Evolutionary conservation across 495 filamentous ascomycete species (phyloP).

Genomic region (Daldinia vernicosa): DNA sequence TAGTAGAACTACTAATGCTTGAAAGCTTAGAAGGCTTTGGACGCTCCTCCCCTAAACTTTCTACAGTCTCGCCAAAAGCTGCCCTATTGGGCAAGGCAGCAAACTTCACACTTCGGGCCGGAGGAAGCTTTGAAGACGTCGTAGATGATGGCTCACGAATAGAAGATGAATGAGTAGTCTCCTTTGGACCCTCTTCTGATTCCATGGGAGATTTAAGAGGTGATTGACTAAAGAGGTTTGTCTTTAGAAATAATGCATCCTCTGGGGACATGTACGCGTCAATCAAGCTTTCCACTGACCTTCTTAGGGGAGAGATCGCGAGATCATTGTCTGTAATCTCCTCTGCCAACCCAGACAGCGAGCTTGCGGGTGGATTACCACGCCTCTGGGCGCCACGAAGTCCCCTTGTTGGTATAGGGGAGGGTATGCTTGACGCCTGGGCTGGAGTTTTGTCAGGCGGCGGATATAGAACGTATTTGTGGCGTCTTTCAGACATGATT

Average conservation of each 20-base stretch:
- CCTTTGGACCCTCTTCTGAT: not conserved
- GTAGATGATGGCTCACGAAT: not conserved
- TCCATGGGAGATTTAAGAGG: not conserved
- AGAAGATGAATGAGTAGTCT: not conserved
- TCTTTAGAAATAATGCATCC: not conserved
- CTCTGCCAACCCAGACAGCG: not conserved
- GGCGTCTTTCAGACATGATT: constrained; percentile 1
- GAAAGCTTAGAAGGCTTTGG: not conserved
- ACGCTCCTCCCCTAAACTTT: not conserved
- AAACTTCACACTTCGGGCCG: not conserved
- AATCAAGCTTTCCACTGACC: constrained; percentile 3
- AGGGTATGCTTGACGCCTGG: not conserved
- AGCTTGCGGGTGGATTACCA: not conserved
- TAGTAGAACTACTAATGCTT: not conserved
- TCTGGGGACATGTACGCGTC: not conserved
- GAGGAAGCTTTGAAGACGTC: not conserved
- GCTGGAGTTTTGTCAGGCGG: too few relatives aligned
- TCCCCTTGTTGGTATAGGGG: not conserved
- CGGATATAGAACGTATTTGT: not conserved
- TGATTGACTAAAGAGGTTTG: not conserved
- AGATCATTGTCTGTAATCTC: not conserved
- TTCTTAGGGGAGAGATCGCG: not conserved
- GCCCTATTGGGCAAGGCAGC: not conserved
- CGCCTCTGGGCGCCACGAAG: not conserved
- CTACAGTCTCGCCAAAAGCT: not conserved